Conservation (phyloP, 345 rosid species). For the Corchorus capsularis region DNA sequence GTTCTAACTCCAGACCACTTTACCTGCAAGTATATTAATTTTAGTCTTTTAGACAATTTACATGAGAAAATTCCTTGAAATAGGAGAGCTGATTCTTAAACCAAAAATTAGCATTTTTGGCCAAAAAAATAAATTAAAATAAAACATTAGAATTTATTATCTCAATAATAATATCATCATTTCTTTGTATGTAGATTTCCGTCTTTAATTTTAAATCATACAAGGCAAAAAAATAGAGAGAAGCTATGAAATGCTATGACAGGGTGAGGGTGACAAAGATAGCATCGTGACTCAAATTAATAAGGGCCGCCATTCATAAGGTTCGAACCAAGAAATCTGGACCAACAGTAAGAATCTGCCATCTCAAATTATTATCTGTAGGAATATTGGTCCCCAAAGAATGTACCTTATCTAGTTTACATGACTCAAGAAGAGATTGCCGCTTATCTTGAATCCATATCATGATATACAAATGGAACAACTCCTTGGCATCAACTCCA, state of each 20-base stretch:
- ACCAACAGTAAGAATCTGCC: background rate
- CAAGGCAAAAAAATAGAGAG: background rate
- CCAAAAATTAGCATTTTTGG: no score
- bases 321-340: background rate
- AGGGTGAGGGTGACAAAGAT: background rate
- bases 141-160: no score
- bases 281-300: background rate
- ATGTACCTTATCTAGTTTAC: constrained; percentile 90
- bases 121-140: no score
- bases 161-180: no score
- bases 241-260: background rate
- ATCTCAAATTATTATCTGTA: background rate
- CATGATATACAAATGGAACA: constrained; percentile 91
- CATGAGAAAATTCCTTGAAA: background rate
- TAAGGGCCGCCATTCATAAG: background rate
- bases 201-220: background rate
- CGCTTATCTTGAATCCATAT: constrained; percentile 98
- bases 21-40: constrained; percentile 57
- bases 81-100: background rate
- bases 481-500: constrained; percentile 94
- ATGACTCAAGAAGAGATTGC: constrained; percentile 81
- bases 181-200: constrained; percentile 1
- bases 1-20: constrained; percentile 97
- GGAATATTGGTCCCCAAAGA: background rate
- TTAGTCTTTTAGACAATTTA: constrained; percentile 23